Evolutionary conservation across 2,329 filamentous ascomycete species (phyloP).

Genomic region (Fusarium pilosicola): DNA sequence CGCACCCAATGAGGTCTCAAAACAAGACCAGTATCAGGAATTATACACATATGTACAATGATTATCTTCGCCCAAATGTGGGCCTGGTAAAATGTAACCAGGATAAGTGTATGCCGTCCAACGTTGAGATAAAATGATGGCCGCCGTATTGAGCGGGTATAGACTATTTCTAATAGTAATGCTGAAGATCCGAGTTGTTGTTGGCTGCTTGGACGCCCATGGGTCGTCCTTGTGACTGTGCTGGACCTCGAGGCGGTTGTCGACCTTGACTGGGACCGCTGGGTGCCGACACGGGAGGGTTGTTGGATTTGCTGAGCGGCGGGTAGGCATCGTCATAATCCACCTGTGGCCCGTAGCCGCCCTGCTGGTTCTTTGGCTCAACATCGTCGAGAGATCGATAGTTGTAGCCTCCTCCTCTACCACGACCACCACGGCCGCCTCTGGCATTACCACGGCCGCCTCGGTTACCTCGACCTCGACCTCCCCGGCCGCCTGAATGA

Average conservation of each 20-base stretch:
- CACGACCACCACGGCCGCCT: constrained; percentile 56
- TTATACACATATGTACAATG: neutral
- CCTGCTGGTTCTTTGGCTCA: constrained; percentile 58
- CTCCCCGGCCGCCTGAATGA: constrained; percentile 55
- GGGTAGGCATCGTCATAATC: constrained; percentile 58
- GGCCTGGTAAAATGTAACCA: neutral
- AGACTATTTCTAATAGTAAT: constrained; percentile 43
- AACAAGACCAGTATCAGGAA: constrained; percentile 8
- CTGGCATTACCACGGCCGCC: constrained; percentile 52
- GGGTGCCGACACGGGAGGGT: constrained; percentile 31
- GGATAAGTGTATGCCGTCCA: constrained; percentile 11
- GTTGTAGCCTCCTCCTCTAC: constrained; percentile 60
- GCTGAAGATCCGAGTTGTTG: constrained; percentile 41
- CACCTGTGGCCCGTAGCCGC: constrained; percentile 54
- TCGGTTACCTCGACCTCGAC: constrained; percentile 51
- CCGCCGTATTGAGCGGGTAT: neutral
- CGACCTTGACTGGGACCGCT: constrained; percentile 38
- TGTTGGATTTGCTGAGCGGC: constrained; percentile 39
- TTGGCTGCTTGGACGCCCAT: constrained; percentile 37
- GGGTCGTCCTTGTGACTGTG: constrained; percentile 37
- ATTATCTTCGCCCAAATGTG: neutral
- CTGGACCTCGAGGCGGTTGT: constrained; percentile 36
- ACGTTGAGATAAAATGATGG: constrained; percentile 3
- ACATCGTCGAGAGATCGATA: constrained; percentile 78
- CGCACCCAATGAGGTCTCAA: constrained; percentile 7